phyloP scores from a whole-genome alignment of 1,284 basidiomycete genomes.

The Ustilago sp. region DNA sequence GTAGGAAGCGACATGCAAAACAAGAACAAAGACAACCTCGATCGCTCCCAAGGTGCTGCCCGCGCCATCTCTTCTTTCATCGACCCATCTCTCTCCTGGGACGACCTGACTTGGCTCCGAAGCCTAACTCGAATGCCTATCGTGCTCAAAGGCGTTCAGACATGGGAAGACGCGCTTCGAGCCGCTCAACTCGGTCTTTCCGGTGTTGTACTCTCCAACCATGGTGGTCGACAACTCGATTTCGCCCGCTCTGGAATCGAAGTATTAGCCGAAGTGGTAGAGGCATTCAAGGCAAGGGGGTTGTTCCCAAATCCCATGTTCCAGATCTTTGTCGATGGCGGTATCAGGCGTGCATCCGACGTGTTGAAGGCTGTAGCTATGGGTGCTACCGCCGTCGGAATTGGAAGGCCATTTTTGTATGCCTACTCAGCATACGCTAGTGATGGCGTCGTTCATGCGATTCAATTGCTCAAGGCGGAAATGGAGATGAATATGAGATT shows the following conservation, averaged over 20 bases:
- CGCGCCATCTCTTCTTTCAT: constrained; percentile 73
- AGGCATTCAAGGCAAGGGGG: constrained; percentile 77
- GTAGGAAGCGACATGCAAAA: constrained; percentile 70
- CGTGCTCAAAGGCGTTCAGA: constrained; percentile 80
- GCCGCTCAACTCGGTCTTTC: constrained; percentile 72
- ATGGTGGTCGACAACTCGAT: constrained; percentile 71
- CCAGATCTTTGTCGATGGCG: constrained; percentile 90
- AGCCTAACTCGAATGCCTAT: constrained; percentile 82
- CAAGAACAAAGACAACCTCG: constrained; percentile 55
- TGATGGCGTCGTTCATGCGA: constrained; percentile 81
- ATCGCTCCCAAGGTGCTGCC: constrained; percentile 64
- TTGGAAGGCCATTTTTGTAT: constrained; percentile 88
- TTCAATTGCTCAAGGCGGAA: constrained; percentile 80
- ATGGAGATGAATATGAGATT: constrained; percentile 83
- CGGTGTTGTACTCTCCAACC: constrained; percentile 70
- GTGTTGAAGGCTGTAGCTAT: constrained; percentile 90
- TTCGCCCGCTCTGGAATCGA: constrained; percentile 67
- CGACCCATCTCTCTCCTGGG: constrained; percentile 72
- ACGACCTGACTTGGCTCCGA: constrained; percentile 80
- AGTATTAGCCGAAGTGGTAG: constrained; percentile 82
- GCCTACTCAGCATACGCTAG: constrained; percentile 90
- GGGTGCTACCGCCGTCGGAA: constrained; percentile 89
- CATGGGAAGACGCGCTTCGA: constrained; percentile 79
- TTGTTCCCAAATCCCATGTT: constrained; percentile 74
- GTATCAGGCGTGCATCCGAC: constrained; percentile 78